Base-by-base conservation (phyloP, 768 basidiomycete species). In the Rhodotorula toruloides region DNA sequence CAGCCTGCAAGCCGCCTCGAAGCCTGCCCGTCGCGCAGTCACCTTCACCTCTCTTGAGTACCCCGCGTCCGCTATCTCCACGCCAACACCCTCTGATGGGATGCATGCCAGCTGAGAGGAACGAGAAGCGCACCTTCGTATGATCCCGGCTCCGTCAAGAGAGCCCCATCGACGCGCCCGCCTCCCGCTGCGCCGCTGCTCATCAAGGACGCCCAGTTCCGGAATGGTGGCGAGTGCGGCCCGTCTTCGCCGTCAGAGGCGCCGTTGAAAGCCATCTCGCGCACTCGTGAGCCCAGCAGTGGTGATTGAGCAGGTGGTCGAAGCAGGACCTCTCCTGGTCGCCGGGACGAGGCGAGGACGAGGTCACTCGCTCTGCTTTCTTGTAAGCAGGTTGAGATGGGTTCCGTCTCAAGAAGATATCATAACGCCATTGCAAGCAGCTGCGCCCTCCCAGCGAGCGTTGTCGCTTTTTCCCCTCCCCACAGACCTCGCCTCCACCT, bases 111-210 rank as follows among this genome's bases (percentile, higher is more conserved):
- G 44, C 8, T 43, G 42, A 22, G 22, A 22, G 34, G 22, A 17
- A 50, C 14, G 7, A 3, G 22, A 3, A 2, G 14, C 65, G 32
- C 32, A 66, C 65, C 65, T 44, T 66, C 58, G 54, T 60, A 66
- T 0, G 32, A n/a, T 1, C 46, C 65, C 2, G 65, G 62, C 11
- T 63, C 62, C 1, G 65, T 31, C 27, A 56, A 43, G 54, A 66
- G 61, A 2, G 54, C 48, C 1, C 47, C 54, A 21, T 66, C 65
- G 29, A 50, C 58, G 9, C 65, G 49, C 3, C 58, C 65, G 0
- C 65, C 65, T 0, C 58, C 65, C 7, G 37, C 37, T 4, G 36
- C 31, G 48, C n/a, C n/a, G n/a, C n/a, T n/a, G n/a, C 39, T 40
- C 5, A 56, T 37, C n/a, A 8, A 14, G n/a, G 42, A n/a, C 27